Conservation (phyloP, 768 basidiomycete genomes). For the Tylopilus rubrobrunneus region DNA sequence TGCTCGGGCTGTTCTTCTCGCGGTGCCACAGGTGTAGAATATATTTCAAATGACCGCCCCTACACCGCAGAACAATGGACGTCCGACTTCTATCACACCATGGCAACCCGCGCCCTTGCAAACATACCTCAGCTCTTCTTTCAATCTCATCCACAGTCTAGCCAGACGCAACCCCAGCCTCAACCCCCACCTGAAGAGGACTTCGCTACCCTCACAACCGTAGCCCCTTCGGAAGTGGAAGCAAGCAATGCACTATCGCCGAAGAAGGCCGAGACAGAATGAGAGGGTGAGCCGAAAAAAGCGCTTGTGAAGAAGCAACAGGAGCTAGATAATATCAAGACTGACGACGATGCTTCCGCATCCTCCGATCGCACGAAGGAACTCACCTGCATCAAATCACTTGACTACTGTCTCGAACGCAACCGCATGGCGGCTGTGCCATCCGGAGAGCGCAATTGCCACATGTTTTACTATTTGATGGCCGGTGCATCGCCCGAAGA, state of each 20-base stretch:
- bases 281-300: constrained; percentile 59
- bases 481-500: too few species aligned
- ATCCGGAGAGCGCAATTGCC: too few species aligned
- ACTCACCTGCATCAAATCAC: constrained; percentile 22
- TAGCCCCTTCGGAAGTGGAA: constrained; percentile 32
- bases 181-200: constrained; percentile 47
- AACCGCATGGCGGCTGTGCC: too few species aligned
- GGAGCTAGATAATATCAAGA: constrained; percentile 48
- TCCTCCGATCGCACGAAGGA: constrained; percentile 66
- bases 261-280: constrained; percentile 69
- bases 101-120: constrained; percentile 12
- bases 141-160: constrained; percentile 11
- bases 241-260: constrained; percentile 57
- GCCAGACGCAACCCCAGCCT: constrained; percentile 2
- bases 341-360: constrained; percentile 59
- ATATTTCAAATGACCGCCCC: constrained; percentile 17
- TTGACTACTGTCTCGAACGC: too few species aligned
- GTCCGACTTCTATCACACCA: constrained; percentile 27
- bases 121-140: background rate
- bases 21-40: constrained; percentile 20
- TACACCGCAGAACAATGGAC: constrained; percentile 25
- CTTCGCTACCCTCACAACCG: constrained; percentile 21
- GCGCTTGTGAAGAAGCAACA: constrained; percentile 39
- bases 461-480: too few species aligned
- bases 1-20: constrained; percentile 11